Conservation (phyloP, 2,329 filamentous ascomycete species). For the Aspergillus neoniger region DNA sequence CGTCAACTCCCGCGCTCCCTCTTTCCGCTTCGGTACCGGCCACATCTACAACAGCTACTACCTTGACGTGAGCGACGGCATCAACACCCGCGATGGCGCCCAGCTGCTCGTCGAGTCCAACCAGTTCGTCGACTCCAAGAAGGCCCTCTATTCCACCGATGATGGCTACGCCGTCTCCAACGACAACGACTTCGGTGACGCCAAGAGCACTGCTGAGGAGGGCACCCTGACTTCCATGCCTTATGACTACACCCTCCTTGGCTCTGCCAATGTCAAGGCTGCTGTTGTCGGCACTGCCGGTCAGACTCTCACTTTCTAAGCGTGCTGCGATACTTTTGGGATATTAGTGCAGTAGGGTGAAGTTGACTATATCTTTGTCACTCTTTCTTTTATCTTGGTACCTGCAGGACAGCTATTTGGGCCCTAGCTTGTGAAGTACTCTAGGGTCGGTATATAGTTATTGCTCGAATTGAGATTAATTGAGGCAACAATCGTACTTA, state of each 20-base stretch:
- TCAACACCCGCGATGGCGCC: constrained; percentile 61
- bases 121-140: constrained; percentile 50
- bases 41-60: constrained; percentile 62
- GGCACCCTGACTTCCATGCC: constrained; percentile 56
- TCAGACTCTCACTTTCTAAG: constrained; percentile 37
- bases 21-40: constrained; percentile 66
- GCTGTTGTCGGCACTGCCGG: constrained; percentile 44
- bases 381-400: not conserved
- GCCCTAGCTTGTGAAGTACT: too few species aligned
- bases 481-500: too few species aligned
- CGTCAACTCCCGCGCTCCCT: constrained; percentile 64
- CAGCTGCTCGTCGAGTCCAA: constrained; percentile 62
- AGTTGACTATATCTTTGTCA: not conserved
- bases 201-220: constrained; percentile 51
- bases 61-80: constrained; percentile 49
- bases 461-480: too few species aligned
- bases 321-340: too few species aligned
- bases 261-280: constrained; percentile 50
- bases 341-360: not conserved
- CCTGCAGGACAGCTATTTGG: too few species aligned
- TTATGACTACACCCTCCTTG: constrained; percentile 58
- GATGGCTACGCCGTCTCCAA: constrained; percentile 48
- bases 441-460: too few species aligned
- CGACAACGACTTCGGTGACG: constrained; percentile 53
- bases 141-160: constrained; percentile 50